Percentiles rank a stretch among this genome's conserved stretches.
phyloP scores from a whole-genome alignment of 257 asterid genomes.

The Ilex aquifolium region DNA sequence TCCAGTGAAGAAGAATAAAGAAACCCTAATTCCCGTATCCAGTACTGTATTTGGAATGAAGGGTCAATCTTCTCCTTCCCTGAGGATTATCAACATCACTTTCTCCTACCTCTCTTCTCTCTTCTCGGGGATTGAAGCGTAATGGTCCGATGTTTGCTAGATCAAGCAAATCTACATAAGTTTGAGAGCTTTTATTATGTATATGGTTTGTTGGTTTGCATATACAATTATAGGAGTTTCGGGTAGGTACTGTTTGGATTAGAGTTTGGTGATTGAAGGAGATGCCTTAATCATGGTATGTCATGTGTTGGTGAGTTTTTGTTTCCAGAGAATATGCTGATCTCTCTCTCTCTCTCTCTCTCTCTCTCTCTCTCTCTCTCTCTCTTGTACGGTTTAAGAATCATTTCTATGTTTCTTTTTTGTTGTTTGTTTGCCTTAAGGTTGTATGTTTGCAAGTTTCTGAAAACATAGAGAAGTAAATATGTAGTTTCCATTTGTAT shows the following conservation, averaged over 20 bases:
- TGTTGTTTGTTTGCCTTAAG: too few relatives aligned
- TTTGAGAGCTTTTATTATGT: not conserved
- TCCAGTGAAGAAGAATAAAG: conserved; percentile 20
- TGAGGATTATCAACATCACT: not conserved
- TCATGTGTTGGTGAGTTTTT: not conserved
- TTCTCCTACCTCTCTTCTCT: conserved; percentile 17
- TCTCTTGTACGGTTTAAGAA: too few relatives aligned
- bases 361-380: not conserved
- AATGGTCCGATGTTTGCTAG: conserved; percentile 53
- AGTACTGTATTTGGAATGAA: not conserved
- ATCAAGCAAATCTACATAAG: conserved; percentile 10
- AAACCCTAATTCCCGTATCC: conserved; percentile 41
- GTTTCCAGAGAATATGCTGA: not conserved
- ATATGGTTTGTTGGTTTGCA: not conserved
- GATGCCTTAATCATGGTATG: too few relatives aligned
- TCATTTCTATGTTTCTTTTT: too few relatives aligned
- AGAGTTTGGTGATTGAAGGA: not conserved
- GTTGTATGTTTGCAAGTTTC: too few relatives aligned
- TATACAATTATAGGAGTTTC: not conserved
- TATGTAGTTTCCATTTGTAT: not conserved
- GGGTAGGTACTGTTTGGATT: not conserved
- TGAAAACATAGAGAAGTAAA: not conserved
- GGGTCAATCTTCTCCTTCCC: conserved; percentile 26
- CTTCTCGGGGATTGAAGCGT: conserved; percentile 60
- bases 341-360: not conserved